These are phyloP conservation scores for Coemansia sp. DNA, from an alignment of 192 early-diverging fungal genomes.

Conservation along the genomic window DNA sequence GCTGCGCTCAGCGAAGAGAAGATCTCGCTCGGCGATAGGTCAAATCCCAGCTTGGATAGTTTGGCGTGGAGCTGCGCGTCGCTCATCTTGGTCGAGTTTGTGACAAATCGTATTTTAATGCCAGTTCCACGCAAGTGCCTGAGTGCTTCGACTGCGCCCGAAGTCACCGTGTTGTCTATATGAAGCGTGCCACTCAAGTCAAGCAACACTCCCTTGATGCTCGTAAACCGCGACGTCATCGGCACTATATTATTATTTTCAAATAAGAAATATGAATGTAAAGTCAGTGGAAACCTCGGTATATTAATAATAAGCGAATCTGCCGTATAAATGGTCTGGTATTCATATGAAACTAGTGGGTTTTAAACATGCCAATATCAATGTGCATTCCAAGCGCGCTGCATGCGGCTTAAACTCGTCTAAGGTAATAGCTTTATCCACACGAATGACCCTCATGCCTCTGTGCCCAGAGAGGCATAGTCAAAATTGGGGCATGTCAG, in stretches of 20 bases:
- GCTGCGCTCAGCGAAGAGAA: slow-evolving; percentile 86
- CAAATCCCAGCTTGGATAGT: slow-evolving; percentile 69
- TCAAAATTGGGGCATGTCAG: neutral
- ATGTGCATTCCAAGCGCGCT: neutral
- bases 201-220: slow-evolving; percentile 65
- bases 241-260: too few relatives aligned
- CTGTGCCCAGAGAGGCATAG: neutral
- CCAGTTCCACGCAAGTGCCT: slow-evolving; percentile 61
- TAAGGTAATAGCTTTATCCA: neutral
- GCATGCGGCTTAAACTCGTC: neutral
- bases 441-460: neutral
- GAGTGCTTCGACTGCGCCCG: slow-evolving; percentile 68
- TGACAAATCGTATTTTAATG: slow-evolving; percentile 71
- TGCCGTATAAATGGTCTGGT: too few relatives aligned
- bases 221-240: neutral
- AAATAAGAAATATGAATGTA: too few relatives aligned
- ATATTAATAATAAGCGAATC: too few relatives aligned
- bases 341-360: too few relatives aligned
- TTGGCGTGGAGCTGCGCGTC: slow-evolving; percentile 59
- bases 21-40: slow-evolving; percentile 61
- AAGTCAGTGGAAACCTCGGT: too few relatives aligned
- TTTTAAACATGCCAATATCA: too few relatives aligned
- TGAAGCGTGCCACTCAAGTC: slow-evolving; percentile 84
- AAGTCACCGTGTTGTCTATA: slow-evolving; percentile 67
- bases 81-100: slow-evolving; percentile 87